Conservation (phyloP, 169 alveolate genomes). For the Plasmodium inui region DNA sequence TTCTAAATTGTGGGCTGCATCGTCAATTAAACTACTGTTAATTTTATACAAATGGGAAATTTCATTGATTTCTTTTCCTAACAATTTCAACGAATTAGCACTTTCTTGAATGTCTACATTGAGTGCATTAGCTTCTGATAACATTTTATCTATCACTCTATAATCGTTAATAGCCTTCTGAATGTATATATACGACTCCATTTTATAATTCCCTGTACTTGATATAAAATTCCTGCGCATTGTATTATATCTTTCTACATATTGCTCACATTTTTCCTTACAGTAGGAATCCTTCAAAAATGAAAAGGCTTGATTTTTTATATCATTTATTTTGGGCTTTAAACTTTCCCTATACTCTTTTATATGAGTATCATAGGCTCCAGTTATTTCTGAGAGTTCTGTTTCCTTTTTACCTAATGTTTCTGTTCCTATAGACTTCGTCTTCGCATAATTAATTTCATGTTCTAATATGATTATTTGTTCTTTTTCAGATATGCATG, state of each 20-base stretch:
- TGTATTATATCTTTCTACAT: background rate
- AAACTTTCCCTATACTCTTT: background rate
- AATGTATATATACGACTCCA: background rate
- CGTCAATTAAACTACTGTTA: background rate
- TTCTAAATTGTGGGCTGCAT: background rate
- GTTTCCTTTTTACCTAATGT: background rate
- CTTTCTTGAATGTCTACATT: background rate
- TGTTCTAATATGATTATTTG: background rate
- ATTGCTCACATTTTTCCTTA: background rate
- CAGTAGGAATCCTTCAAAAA: background rate
- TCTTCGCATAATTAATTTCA: conserved; percentile 2
- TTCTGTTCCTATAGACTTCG: background rate
- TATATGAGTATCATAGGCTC: background rate
- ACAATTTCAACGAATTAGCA: background rate
- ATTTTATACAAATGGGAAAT: background rate
- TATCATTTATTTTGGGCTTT: conserved; percentile 2
- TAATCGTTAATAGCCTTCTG: background rate
- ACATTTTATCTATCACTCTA: background rate
- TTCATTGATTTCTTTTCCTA: conserved; percentile 13
- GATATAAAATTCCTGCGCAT: background rate
- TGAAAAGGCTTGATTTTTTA: background rate
- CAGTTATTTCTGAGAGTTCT: background rate
- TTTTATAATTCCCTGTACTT: background rate
- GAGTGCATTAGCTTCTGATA: background rate
- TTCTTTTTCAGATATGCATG: conserved; percentile 1